These are phyloP conservation scores for Trypanosomatidae sp. DNA, from an alignment of 208 protist species.

Conservation along the genomic window DNA sequence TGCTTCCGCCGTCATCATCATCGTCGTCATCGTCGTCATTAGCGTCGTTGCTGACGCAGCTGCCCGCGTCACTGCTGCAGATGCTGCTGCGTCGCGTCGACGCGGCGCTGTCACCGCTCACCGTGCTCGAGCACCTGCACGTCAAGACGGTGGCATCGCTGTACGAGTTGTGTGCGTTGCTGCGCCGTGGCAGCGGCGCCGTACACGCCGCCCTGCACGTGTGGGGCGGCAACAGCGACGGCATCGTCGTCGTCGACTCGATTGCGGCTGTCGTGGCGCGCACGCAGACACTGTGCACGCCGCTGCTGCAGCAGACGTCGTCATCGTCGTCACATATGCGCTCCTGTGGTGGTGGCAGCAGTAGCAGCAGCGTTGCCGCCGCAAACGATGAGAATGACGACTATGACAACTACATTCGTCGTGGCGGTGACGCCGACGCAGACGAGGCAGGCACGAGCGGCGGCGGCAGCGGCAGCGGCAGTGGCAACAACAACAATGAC, in stretches of 20 bases:
- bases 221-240: slow-evolving; percentile 10
- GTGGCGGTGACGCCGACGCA: slow-evolving; percentile 24
- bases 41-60: slow-evolving; percentile 2
- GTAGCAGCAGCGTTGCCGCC: slow-evolving; percentile 8
- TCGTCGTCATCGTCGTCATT: neutral
- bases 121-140: slow-evolving; percentile 28
- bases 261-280: slow-evolving; percentile 24
- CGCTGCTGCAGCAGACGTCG: too few species aligned
- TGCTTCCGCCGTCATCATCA: slow-evolving; percentile 7
- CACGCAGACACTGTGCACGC: too few species aligned
- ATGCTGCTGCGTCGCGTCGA: slow-evolving; percentile 8
- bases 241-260: slow-evolving; percentile 55
- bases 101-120: slow-evolving; percentile 5
- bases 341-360: slow-evolving; percentile 5
- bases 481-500: slow-evolving; percentile 1
- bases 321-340: slow-evolving; percentile 17
- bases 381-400: slow-evolving; percentile 7
- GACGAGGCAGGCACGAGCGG: slow-evolving; percentile 2
- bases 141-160: slow-evolving; percentile 20
- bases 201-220: slow-evolving; percentile 11
- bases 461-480: slow-evolving; percentile 1
- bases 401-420: slow-evolving; percentile 40
- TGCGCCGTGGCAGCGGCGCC: slow-evolving; percentile 8
- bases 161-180: slow-evolving; percentile 17
- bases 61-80: slow-evolving; percentile 6